Evolutionary conservation across 345 rosid genomes (phyloP), one percentile per base, ranked within the genome.

Genomic region (Noccaea caerulescens): DNA sequence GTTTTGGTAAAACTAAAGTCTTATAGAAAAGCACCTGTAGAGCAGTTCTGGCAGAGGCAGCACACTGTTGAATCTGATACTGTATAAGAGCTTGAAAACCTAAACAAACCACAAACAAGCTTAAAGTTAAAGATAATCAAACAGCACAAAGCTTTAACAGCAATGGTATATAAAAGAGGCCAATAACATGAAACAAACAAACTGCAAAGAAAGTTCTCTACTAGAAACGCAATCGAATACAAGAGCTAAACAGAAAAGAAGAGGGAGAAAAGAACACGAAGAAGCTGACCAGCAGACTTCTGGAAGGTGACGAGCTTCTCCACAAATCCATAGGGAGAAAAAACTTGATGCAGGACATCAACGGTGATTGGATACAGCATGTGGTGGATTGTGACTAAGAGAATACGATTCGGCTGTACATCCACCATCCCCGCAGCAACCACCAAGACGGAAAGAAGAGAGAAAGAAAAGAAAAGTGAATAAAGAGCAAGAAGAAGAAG

Each of bases 81-180:
- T 94, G 99, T 62, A 94, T 89, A 77, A 94, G 93, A 63, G 98
- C 91, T 88, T 94, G 98, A 69, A 94, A 94, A 71, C 99, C 99
- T 94, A 77, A 56, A 74, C 18, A 73, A 52, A 33, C 58, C 44
- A 54, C 20, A 76, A 16, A 41, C 70, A 72, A 30, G 38, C 16
- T 61, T 52, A 39, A 6, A 62, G 45, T 32, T 38, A 58, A 58
- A 42, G 10, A 42, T 16, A 9, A 58, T 58, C 54, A 66, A 66
- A 58, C 50, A 59, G 6, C 12, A 20, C 0, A 13, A 52, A 46
- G 3, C 6, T 61, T 52, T 53, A 8, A 62, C 7, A 62, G 42
- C 23, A 30, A 43, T 9, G 8, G 5, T 33, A 30, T 49, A 37
- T 18, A 7, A 27, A 10, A 60, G 37, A 61, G 56, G 32, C 41